Percentiles rank a stretch among this genome's conserved stretches.
Evolutionary conservation across 1,284 basidiomycete genomes (phyloP).

Genomic region (Moesziomyces aphidis): DNA sequence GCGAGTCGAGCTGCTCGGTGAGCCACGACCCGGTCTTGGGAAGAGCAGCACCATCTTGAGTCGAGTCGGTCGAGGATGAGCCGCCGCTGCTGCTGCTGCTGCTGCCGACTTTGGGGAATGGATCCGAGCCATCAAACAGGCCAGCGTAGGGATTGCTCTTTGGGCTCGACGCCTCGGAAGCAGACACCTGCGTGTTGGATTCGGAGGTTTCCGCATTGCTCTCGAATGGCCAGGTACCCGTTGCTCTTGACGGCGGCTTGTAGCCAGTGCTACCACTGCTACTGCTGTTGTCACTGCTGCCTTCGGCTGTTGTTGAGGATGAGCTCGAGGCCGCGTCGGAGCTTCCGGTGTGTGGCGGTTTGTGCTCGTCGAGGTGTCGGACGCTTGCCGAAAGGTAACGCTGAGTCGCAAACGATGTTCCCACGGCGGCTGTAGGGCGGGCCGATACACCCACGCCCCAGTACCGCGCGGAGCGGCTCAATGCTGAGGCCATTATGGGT

Average conservation of each 20-base stretch:
- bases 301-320: neutral
- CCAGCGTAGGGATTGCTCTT: slow-evolving; percentile 28
- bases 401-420: neutral
- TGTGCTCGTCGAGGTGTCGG: slow-evolving; percentile 19
- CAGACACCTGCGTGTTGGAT: neutral
- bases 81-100: neutral
- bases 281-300: neutral
- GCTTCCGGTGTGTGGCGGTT: neutral
- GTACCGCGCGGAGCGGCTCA: slow-evolving; percentile 12
- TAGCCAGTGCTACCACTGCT: slow-evolving; percentile 4
- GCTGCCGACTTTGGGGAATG: slow-evolving; percentile 32
- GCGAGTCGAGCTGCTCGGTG: slow-evolving; percentile 35
- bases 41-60: neutral
- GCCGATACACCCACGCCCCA: slow-evolving; percentile 1
- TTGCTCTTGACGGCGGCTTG: slow-evolving; percentile 16
- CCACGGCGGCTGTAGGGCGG: neutral
- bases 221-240: slow-evolving; percentile 25
- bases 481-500: slow-evolving; percentile 12
- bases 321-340: slow-evolving; percentile 11
- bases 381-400: slow-evolving; percentile 23
- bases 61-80: neutral
- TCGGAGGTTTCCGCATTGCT: slow-evolving; percentile 1
- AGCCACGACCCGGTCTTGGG: slow-evolving; percentile 19
- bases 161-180: neutral
- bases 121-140: slow-evolving; percentile 30